Base-by-base conservation (phyloP, 176 grass and related monocot species). In the Elaeis guineensis region DNA sequence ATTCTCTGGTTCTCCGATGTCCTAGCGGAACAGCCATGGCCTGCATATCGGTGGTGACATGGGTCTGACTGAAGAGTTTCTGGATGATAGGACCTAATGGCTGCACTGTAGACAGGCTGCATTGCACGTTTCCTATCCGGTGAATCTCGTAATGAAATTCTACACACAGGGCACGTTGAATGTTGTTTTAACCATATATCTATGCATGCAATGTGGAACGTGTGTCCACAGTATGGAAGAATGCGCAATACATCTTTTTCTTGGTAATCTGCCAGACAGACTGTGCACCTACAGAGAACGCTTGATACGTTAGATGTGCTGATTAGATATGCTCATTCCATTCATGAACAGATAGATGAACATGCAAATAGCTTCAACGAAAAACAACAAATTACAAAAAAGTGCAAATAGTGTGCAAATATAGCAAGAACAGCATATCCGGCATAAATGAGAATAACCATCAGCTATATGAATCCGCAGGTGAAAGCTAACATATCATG, bases 161-260 rank as follows among this genome's bases (percentile, higher is more conserved):
- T 85, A 83, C 94, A 99, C 5, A 99, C 80, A 18, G 94, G 94
- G 74, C 94, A 99, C 17, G 94, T 99, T 17, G 85, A 79, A 52
- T 99, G 83, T 63, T 89, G 88, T 64, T 79, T 83, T 21, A 99
- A 50, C 94, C 94, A 99, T 57, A 80, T 74, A 75, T 93, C 85
- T 67, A 99, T 89, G 80, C 94, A 93, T 21, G 59, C 55, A 59
- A 71, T 66, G 63, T 99, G 94, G 61, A 99, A 99, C 55, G 72
- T 73, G 35, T 99, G 94, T 39, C 85, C 71, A 28, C 94, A 99
- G 65, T 79, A 79, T 29, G 94, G 85, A 64, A 99, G 77, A 48
- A 63, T 17, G 30, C 85, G 78, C 17, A 95, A 63, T 16, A 79
- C 19, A 57, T 89, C 89, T 80, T 85, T 72, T 57, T 85, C 81